These are phyloP conservation scores for Aspergillus tubingensis DNA, from an alignment of 2,329 filamentous ascomycete species.

Conservation along the genomic window DNA sequence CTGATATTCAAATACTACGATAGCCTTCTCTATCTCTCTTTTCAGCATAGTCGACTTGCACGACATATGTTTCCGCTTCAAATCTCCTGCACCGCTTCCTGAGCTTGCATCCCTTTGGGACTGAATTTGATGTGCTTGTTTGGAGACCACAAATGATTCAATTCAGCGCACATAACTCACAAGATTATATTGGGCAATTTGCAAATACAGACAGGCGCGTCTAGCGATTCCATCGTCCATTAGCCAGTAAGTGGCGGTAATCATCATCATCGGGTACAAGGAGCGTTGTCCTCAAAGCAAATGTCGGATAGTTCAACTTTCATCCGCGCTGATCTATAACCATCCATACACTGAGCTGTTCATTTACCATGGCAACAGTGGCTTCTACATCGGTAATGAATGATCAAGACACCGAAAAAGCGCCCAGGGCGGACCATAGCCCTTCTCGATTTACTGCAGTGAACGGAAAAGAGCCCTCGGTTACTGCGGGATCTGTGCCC, in stretches of 20 bases:
- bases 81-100: background rate
- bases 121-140: background rate
- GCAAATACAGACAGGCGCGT: no score
- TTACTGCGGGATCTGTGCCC: conserved; percentile 17
- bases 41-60: background rate
- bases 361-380: conserved; percentile 38
- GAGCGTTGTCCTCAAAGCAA: background rate
- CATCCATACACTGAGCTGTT: background rate
- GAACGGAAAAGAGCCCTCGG: conserved; percentile 41
- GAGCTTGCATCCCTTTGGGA: background rate
- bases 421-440: conserved; percentile 42
- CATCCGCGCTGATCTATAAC: background rate
- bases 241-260: background rate
- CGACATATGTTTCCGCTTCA: background rate
- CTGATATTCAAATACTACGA: conserved; percentile 2
- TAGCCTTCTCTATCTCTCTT: conserved; percentile 4
- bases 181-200: background rate
- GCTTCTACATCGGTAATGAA: conserved; percentile 37
- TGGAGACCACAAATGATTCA: background rate
- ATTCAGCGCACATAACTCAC: background rate
- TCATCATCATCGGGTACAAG: background rate
- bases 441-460: conserved; percentile 50
- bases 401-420: conserved; percentile 37
- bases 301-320: background rate
- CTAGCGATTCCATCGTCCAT: background rate